A percentile compares a stretch with the other conserved stretches of the same genome.
These are phyloP conservation scores for Sapria himalayana DNA, from an alignment of 345 rosid species.

Conservation along the genomic window DNA sequence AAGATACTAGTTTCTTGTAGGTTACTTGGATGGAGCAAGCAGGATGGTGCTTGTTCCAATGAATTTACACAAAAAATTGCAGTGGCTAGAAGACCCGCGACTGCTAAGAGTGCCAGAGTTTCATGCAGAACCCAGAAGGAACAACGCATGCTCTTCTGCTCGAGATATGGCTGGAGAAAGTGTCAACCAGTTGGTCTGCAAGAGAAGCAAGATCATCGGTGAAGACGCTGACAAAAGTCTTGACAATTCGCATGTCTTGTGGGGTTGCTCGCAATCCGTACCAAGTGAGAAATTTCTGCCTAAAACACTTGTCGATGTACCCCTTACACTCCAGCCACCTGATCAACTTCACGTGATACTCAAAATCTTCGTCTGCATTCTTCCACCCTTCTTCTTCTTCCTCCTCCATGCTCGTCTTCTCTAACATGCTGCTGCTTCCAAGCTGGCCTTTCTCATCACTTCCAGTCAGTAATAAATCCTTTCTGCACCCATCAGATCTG, in stretches of 20 bases:
- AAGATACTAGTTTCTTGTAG: too few species aligned
- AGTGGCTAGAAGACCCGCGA: too few species aligned
- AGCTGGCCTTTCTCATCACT: too few species aligned
- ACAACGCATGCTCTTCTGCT: slow-evolving; percentile 34
- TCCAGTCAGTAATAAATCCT: slow-evolving; percentile 19
- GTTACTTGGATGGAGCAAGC: background rate
- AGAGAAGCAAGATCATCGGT: slow-evolving; percentile 58
- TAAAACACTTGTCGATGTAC: slow-evolving; percentile 72
- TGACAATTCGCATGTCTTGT: slow-evolving; percentile 62
- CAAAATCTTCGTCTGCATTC: slow-evolving; percentile 49
- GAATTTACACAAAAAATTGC: too few species aligned
- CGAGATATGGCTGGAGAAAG: slow-evolving; percentile 55
- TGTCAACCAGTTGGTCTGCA: slow-evolving; percentile 76
- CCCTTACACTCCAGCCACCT: slow-evolving; percentile 70
- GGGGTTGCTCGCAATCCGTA: slow-evolving; percentile 69
- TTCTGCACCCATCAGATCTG: slow-evolving; percentile 23
- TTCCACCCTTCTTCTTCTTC: slow-evolving; percentile 18
- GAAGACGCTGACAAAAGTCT: slow-evolving; percentile 55
- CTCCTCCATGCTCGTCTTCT: slow-evolving; percentile 29
- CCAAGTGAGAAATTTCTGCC: slow-evolving; percentile 94
- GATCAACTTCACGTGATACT: slow-evolving; percentile 56
- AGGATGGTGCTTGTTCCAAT: background rate
- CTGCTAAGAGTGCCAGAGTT: slow-evolving; percentile 65
- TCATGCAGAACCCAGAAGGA: slow-evolving; percentile 67
- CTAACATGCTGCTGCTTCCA: slow-evolving; percentile 33